phyloP scores from a whole-genome alignment of 2,329 filamentous ascomycete genomes.

The Neopestalotiopsis clavispora region DNA sequence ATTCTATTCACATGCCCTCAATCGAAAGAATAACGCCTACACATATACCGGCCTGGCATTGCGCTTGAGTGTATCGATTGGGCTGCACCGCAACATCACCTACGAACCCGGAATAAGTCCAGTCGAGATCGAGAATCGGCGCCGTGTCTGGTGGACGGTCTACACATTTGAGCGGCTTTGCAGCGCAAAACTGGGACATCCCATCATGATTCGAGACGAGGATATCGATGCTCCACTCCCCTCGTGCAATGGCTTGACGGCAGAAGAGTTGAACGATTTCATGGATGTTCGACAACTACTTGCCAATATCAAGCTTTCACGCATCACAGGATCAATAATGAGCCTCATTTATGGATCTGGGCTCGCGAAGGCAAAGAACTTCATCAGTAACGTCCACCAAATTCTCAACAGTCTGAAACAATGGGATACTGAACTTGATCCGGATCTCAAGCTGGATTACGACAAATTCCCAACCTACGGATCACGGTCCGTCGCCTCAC shows the following conservation, averaged over 20 bases:
- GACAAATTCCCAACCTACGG: conserved; percentile 23
- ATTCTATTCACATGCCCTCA: conserved; percentile 43
- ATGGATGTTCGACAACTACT: conserved; percentile 25
- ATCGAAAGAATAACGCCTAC: conserved; percentile 44
- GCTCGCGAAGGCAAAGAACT: conserved; percentile 16
- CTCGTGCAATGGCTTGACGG: conserved; percentile 26
- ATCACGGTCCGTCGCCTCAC: conserved; percentile 24
- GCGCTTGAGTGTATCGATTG: conserved; percentile 40
- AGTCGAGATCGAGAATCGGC: conserved; percentile 34
- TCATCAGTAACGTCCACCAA: conserved; percentile 30
- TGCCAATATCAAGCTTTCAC: conserved; percentile 39
- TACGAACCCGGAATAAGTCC: conserved; percentile 32
- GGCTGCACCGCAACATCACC: conserved; percentile 41
- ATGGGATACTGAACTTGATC: conserved; percentile 41
- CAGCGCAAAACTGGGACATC: conserved; percentile 48
- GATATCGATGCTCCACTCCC: conserved; percentile 44
- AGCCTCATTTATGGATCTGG: conserved; percentile 23
- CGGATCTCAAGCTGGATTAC: conserved; percentile 34
- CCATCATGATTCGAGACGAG: conserved; percentile 46
- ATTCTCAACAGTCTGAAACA: conserved; percentile 39
- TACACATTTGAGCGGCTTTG: conserved; percentile 43
- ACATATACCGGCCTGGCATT: conserved; percentile 42
- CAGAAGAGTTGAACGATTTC: conserved; percentile 24
- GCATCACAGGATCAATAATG: conserved; percentile 27
- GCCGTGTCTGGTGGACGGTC: conserved; percentile 39